Percentiles rank a stretch among this genome's conserved stretches.
These are phyloP conservation scores for Magnusiomyces paraingens DNA, from an alignment of 1,139 yeast genomes.

Conservation along the genomic window DNA sequence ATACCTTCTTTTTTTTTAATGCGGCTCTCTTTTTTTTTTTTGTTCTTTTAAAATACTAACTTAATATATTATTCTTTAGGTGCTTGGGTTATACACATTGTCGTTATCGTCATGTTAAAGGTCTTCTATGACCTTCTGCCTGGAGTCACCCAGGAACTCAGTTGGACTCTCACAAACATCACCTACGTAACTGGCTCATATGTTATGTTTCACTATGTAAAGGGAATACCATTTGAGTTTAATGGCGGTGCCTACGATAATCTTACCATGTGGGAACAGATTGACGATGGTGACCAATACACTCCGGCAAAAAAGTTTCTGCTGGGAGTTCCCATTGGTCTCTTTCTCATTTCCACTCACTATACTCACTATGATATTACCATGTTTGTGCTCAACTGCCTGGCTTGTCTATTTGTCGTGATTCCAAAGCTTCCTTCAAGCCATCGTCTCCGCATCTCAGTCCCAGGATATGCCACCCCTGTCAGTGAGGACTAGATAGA, in stretches of 20 bases:
- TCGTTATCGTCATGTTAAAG: conserved; percentile 67
- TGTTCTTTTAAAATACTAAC: not conserved
- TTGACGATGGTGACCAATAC: conserved; percentile 93
- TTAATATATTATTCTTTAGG: conserved; percentile 22
- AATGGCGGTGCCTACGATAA: conserved; percentile 95
- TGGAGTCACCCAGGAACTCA: conserved; percentile 70
- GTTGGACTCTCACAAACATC: conserved; percentile 90
- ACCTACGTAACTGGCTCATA: conserved; percentile 88
- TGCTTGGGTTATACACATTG: conserved; percentile 92
- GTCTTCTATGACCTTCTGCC: conserved; percentile 72
- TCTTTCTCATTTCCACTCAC: conserved; percentile 84
- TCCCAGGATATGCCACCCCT: conserved; percentile 22
- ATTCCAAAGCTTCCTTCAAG: conserved; percentile 76
- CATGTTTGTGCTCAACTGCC: conserved; percentile 70
- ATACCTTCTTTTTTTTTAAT: not conserved
- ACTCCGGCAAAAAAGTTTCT: conserved; percentile 94
- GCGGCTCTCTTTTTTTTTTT: not conserved
- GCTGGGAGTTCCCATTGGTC: conserved; percentile 80
- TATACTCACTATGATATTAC: conserved; percentile 79
- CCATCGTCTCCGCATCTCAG: conserved; percentile 35
- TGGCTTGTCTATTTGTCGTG: conserved; percentile 74
- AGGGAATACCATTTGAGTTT: conserved; percentile 96
- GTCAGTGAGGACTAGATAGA: not conserved
- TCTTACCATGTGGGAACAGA: conserved; percentile 98
- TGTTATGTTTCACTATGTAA: conserved; percentile 93